phyloP scores from a whole-genome alignment of 2,329 filamentous ascomycete species.

The Coniochaeta sp. region DNA sequence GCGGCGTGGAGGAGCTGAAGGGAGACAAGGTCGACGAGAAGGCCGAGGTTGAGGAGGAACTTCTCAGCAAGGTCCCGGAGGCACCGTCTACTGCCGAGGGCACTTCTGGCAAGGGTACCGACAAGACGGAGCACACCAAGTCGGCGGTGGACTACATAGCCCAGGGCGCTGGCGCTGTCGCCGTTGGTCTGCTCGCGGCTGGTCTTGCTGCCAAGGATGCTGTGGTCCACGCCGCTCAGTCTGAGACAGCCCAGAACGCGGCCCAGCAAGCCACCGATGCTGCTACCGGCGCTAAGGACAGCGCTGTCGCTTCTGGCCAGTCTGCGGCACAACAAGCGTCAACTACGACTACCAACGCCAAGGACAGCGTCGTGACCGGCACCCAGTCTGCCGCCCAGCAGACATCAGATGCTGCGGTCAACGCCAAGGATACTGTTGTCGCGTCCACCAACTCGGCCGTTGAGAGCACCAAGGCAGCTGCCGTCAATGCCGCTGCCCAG shows the following conservation, averaged over 20 bases:
- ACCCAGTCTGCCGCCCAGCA: conserved; percentile 6
- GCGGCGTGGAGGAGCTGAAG: conserved; percentile 57
- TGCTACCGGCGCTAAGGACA: conserved; percentile 1
- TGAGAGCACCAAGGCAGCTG: conserved; percentile 28
- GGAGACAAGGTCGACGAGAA: conserved; percentile 43
- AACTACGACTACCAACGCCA: conserved; percentile 23
- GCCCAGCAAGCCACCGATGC: conserved; percentile 4
- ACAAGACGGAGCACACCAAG: conserved; percentile 41
- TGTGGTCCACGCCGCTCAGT: neutral
- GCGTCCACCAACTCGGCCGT: conserved; percentile 21
- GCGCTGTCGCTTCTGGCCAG: neutral
- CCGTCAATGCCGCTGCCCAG: conserved; percentile 33
- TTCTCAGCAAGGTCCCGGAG: conserved; percentile 59
- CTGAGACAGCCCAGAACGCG: neutral
- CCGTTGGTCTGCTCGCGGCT: conserved; percentile 28
- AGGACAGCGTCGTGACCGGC: conserved; percentile 32
- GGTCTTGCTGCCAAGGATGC: conserved; percentile 6
- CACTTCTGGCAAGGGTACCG: conserved; percentile 42
- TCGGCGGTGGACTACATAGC: conserved; percentile 31
- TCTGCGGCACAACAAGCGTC: conserved; percentile 6
- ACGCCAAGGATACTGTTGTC: conserved; percentile 16
- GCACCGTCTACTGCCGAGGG: conserved; percentile 52
- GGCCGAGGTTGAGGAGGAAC: conserved; percentile 62
- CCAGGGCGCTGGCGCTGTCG: conserved; percentile 34
- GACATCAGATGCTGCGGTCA: conserved; percentile 15